Evolutionary conservation across 208 protist species (phyloP), one percentile per base, ranked within the genome.

Genomic region (Leishmania mexicana): DNA sequence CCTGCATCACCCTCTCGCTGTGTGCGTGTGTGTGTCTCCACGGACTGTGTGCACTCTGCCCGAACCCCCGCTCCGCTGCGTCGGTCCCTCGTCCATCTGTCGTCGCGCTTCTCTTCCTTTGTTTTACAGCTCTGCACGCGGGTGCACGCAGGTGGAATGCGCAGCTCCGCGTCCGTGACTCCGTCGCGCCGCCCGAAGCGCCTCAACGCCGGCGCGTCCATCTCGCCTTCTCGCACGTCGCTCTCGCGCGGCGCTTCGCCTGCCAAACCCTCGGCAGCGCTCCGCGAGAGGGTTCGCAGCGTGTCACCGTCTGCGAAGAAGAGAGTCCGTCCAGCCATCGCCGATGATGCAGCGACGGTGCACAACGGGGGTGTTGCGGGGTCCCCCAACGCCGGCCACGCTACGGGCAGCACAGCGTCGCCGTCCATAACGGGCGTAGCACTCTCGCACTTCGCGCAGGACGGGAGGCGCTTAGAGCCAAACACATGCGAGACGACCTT

Each of bases 401-500:
- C 38, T 10, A 15, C 21, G 17, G 15, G 31, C 47, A 57, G 60
- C 64, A 21, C 31, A 28, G 47, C 78, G 40, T 78, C 78, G 2
- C 65, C 45, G 7, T 51, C 67, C 49, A 68, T 57, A 19, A 81
- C 80, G 35, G 72, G 53, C 24, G 54, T 68, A 31, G 77, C 85
- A 2, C 53, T 75, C 1, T 70, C 80, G 1, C 54, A 68, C 40
- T 75, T 82, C 45, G 78, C 65, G 40, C 68, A 65, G 19, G 78
- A 77, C 31, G 87, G 87, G 0, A 81, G 81, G 60, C 83, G 80
- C 38, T 86, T 85, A 24, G 80, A 93, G 76, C 87, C 87, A 6
- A 80, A 73, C 81, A 73, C 31, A 57, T 87, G 90, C 76, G 81
- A 83, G 67, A 87, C 84, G 13, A 76, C 75, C 0, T 96, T 94